Evolutionary conservation across 73 alveolate species (phyloP).

Genomic region (Paramecium tetraurelia): DNA sequence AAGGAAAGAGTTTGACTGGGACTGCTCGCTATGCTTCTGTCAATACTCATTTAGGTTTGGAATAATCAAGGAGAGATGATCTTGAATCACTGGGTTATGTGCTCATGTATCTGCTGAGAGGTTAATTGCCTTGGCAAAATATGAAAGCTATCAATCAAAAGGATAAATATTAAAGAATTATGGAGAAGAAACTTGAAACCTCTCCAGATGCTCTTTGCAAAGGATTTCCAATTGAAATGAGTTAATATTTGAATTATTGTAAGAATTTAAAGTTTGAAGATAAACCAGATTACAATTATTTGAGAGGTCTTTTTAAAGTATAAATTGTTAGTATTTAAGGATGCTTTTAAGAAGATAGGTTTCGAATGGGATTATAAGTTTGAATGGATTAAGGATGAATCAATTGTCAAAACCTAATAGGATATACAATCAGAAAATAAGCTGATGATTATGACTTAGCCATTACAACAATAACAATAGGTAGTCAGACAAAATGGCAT

Average conservation of each 20-base stretch:
- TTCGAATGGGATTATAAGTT: slow-evolving; percentile 41
- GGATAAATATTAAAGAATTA: slow-evolving; percentile 78
- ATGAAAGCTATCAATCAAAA: slow-evolving; percentile 73
- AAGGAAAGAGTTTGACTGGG: slow-evolving; percentile 93
- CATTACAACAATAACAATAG: not conserved
- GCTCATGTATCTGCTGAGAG: slow-evolving; percentile 81
- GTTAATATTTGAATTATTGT: slow-evolving; percentile 71
- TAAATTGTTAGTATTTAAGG: not conserved
- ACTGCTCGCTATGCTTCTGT: slow-evolving; percentile 88
- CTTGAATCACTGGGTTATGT: slow-evolving; percentile 85
- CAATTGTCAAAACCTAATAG: not conserved
- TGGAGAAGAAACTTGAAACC: slow-evolving; percentile 79
- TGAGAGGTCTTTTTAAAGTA: slow-evolving; percentile 57
- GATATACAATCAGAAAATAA: not conserved
- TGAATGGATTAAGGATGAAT: slow-evolving; percentile 48
- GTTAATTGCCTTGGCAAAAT: slow-evolving; percentile 85
- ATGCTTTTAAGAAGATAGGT: slow-evolving; percentile 30
- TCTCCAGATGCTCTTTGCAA: slow-evolving; percentile 75
- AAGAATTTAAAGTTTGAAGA: slow-evolving; percentile 77
- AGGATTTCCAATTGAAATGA: slow-evolving; percentile 76
- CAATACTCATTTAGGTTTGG: slow-evolving; percentile 71
- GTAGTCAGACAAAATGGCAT: not conserved
- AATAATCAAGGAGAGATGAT: slow-evolving; percentile 85
- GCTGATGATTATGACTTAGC: not conserved
- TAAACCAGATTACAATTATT: slow-evolving; percentile 73